Conservation (phyloP, 306 rosid genomes). For the Vigna hirtella region DNA sequence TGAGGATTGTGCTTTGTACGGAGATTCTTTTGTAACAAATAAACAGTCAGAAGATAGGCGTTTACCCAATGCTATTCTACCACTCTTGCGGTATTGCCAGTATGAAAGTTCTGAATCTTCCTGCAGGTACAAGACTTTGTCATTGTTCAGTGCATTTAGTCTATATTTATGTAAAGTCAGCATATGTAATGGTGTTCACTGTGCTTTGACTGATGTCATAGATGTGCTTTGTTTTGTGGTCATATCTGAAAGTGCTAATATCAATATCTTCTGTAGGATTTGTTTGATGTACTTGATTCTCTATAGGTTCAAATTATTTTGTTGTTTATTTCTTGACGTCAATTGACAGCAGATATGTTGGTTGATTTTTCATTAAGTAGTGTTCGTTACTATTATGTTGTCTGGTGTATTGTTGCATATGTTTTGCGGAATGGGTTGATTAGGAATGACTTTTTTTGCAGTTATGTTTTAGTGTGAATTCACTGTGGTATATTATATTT, state of each 20-base stretch:
- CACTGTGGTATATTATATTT: too few species aligned
- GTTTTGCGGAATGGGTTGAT: too few species aligned
- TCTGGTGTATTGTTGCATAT: too few species aligned
- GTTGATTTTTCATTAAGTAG: too few species aligned
- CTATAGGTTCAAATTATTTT: not conserved
- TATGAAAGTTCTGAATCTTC: slow-evolving; percentile 99
- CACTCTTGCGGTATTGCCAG: slow-evolving; percentile 84
- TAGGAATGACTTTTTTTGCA: too few species aligned
- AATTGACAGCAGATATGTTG: too few species aligned
- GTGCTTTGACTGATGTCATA: not conserved
- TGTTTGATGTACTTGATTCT: slow-evolving; percentile 29
- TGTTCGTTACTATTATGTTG: too few species aligned
- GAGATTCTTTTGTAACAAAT: slow-evolving; percentile 62
- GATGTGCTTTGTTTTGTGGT: slow-evolving; percentile 27
- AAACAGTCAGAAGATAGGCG: slow-evolving; percentile 76
- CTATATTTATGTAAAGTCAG: slow-evolving; percentile 15
- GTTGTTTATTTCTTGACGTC: too few species aligned
- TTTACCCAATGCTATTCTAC: slow-evolving; percentile 81
- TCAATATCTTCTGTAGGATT: slow-evolving; percentile 17
- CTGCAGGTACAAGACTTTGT: slow-evolving; percentile 69
- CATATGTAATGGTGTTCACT: slow-evolving; percentile 18
- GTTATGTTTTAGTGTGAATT: too few species aligned
- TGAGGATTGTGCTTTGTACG: slow-evolving; percentile 64
- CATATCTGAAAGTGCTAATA: slow-evolving; percentile 17
- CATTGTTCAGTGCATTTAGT: slow-evolving; percentile 38